Base-by-base conservation (phyloP, 257 asterid genomes). In the Rauvolfia tetraphylla region DNA sequence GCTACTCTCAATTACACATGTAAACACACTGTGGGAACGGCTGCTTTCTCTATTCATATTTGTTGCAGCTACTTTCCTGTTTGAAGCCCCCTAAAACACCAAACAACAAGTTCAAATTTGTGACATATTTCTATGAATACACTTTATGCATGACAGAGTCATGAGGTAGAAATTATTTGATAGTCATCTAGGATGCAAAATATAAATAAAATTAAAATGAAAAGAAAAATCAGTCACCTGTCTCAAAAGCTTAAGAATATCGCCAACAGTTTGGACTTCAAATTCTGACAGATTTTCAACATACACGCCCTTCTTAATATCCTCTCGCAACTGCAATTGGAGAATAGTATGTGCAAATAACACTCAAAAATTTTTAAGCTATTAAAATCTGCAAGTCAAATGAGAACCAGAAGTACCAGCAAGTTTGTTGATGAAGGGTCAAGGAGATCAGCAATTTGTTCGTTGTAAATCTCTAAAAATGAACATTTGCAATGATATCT, bases 21-120 rank as follows among this genome's bases (percentile, higher is more conserved):
- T 95, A 81, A 95, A 92, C 67, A 95, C 99, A 83, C 99, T 87
- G 80, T 95, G 99, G 7, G 99, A 95, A 49, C 99, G 98, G 66
- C 99, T 95, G 85, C 99, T 95, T 89, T 92, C 99, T 86, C 96
- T 91, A 86, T 95, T 95, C 99, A 95, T 95, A 79, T 92, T 92
- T 70, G 99, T 95, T 4, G 99, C 90, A 51, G 98, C 99, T 77
- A 95, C 99, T 84, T 73, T 95, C 77, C 99, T 90, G 72, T 90
- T 95, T 75, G 92, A 85, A 79, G 97, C 88, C 66, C 99, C 99
- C 99, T 95, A 63, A 76, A 56, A 42, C 81, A 79, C 71, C 75
- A 84, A 46, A 51, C 57, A 13, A 76, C 74, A 63, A 29, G 66
- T 51, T 71, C 81, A 76, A 79, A 13, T 61, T 51, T 18, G 38